These are phyloP conservation scores for Coniella lustricola DNA, from an alignment of 2,329 filamentous ascomycete species.

Conservation along the genomic window DNA sequence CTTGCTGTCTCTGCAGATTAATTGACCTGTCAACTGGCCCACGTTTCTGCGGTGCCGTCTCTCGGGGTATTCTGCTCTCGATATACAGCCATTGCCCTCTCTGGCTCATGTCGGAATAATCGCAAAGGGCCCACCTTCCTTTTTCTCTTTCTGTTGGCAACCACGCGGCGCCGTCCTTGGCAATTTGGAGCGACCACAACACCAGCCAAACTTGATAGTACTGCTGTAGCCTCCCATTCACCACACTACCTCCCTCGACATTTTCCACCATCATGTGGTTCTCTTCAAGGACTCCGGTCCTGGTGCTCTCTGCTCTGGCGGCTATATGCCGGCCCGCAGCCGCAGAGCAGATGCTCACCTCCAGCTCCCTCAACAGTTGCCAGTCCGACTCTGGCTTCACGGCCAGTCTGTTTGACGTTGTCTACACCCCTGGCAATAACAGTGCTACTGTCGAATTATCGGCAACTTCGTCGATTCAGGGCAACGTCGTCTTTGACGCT, in stretches of 20 bases:
- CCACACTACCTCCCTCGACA: background rate
- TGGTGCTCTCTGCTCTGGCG: conserved; percentile 38
- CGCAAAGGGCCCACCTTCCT: background rate
- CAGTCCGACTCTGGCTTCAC: conserved; percentile 79
- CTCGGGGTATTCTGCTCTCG: no score
- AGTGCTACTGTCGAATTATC: conserved; percentile 68
- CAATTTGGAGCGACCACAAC: conserved; percentile 4
- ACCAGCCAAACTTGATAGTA: conserved; percentile 6
- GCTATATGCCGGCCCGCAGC: conserved; percentile 40
- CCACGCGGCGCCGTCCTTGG: background rate
- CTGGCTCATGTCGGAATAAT: conserved; percentile 13
- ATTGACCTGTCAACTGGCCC: conserved; percentile 1
- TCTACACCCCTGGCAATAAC: conserved; percentile 68
- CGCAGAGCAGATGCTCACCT: conserved; percentile 64
- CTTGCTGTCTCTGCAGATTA: background rate
- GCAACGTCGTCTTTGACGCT: conserved; percentile 72
- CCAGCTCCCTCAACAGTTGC: conserved; percentile 78
- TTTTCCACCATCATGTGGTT: conserved; percentile 40
- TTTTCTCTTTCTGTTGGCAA: conserved; percentile 1
- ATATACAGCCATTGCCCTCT: background rate
- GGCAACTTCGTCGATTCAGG: conserved; percentile 74
- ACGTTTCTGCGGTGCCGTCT: background rate
- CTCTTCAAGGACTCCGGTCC: conserved; percentile 36
- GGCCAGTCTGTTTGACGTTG: conserved; percentile 81
- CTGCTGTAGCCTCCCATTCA: background rate